Evolutionary conservation across 2,329 filamentous ascomycete species (phyloP), one percentile per base, ranked within the genome.

Genomic region (Chaetomiaceae sp.): DNA sequence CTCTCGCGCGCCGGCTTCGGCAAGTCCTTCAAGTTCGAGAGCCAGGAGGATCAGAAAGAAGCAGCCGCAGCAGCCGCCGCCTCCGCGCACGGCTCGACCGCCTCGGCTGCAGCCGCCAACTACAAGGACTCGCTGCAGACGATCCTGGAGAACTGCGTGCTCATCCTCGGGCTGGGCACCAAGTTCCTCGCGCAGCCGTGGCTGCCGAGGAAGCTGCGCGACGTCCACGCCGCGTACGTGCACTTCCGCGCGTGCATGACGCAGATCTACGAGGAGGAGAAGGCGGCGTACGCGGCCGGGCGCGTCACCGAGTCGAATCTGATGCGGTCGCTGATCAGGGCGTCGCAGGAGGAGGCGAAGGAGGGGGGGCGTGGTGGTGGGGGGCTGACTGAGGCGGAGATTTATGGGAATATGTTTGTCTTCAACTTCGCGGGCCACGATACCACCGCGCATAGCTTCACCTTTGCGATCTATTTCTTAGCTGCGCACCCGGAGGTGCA

Each of bases 361-460:
- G 15, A 34, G n/a, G n/a, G n/a, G n/a, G n/a, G n/a, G n/a, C n/a
- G n/a, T 8, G 6, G 15, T 5, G 32, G n/a, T n/a, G 32, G 32
- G 9, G 41, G 60, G 10, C 59, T 68, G 27, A 68, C 58, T 0
- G 65, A 68, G 36, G 49, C 53, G 0, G 73, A 77, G 47, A 68
- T 77, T 5, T 69, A 70, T 32, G 74, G n/a, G n/a, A n/a, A n/a
- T n/a, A n/a, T n/a, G n/a, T n/a, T n/a, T n/a, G n/a, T n/a, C n/a
- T n/a, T n/a, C 50, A 74, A 71, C 38, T 62, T 76, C 39, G 73
- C 74, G 0, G 74, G 73, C 0, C 71, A 75, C 46, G 73, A 77
- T 47, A 75, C 73, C 0, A 72, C 71, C 0, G 69, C 73, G 1
- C 67, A 71, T 19, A 68, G 67, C 0, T 55, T 75, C 7, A 63